Evolutionary conservation across 495 filamentous ascomycete genomes (phyloP).

Genomic region (Penicillium ochrochloron): DNA sequence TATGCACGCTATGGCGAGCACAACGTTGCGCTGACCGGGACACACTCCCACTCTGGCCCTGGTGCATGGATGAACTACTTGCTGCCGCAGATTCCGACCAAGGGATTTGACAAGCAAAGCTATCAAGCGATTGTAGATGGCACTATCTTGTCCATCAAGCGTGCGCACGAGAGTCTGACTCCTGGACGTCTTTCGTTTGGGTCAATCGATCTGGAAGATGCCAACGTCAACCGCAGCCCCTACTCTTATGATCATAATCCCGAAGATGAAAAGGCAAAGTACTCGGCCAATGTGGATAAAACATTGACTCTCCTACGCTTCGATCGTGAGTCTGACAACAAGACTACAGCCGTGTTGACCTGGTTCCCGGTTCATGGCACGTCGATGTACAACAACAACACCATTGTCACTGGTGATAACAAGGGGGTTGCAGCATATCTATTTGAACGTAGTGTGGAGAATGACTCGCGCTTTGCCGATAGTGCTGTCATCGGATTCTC

Average conservation of each 20-base stretch:
- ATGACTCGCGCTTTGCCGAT: slow-evolving; percentile 55
- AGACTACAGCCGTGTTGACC: slow-evolving; percentile 78
- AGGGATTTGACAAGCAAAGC: slow-evolving; percentile 86
- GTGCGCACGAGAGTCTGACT: slow-evolving; percentile 76
- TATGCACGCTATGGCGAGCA: slow-evolving; percentile 78
- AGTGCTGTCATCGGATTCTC: slow-evolving; percentile 94
- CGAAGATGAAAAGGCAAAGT: slow-evolving; percentile 71
- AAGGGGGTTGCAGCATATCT: slow-evolving; percentile 91
- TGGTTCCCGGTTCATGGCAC: slow-evolving; percentile 98
- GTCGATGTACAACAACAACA: slow-evolving; percentile 91
- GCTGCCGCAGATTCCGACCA: slow-evolving; percentile 89
- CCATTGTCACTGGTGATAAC: slow-evolving; percentile 89
- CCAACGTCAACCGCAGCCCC: slow-evolving; percentile 88
- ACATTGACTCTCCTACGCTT: slow-evolving; percentile 84
- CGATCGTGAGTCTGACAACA: slow-evolving; percentile 69
- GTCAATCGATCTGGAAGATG: slow-evolving; percentile 72
- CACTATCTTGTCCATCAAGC: slow-evolving; percentile 75
- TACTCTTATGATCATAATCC: slow-evolving; percentile 94
- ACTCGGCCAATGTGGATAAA: slow-evolving; percentile 83
- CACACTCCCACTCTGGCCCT: slow-evolving; percentile 91
- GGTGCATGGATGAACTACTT: slow-evolving; percentile 97
- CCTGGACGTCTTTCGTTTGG: slow-evolving; percentile 75
- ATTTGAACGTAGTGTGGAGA: slow-evolving; percentile 73
- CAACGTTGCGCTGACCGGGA: slow-evolving; percentile 90
- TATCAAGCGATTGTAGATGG: slow-evolving; percentile 92